These are phyloP conservation scores for Alisma plantagoaquatica DNA, from an alignment of 106 monocot genomes.

Conservation along the genomic window DNA sequence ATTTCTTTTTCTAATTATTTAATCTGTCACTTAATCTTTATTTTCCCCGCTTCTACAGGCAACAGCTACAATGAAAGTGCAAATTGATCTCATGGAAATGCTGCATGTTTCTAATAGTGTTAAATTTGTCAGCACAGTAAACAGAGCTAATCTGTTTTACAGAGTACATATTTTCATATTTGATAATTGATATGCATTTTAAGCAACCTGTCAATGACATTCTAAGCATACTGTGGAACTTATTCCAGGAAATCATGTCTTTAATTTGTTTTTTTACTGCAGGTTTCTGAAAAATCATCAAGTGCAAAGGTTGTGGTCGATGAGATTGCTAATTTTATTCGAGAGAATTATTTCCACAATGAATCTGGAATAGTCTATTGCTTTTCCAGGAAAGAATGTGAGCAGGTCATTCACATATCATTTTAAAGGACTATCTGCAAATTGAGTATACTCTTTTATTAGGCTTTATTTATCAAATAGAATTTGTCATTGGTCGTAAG, in stretches of 20 bases:
- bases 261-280: background rate
- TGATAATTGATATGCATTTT: too few relatives aligned
- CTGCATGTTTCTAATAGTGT: slow-evolving; percentile 87
- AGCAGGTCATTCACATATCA: slow-evolving; percentile 89
- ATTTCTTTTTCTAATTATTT: background rate
- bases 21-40: background rate
- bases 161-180: slow-evolving; percentile 26
- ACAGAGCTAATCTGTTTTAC: slow-evolving; percentile 92
- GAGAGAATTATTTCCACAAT: slow-evolving; percentile 63
- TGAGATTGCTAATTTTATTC: slow-evolving; percentile 85
- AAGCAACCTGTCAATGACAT: too few relatives aligned
- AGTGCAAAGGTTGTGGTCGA: slow-evolving; percentile 78
- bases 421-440: too few relatives aligned
- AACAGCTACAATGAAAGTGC: slow-evolving; percentile 92
- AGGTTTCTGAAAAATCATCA: slow-evolving; percentile 88
- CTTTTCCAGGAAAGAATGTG: slow-evolving; percentile 96
- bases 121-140: slow-evolving; percentile 88
- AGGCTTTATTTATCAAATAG: too few relatives aligned
- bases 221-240: too few relatives aligned
- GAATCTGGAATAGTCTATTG: slow-evolving; percentile 99
- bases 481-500: too few relatives aligned
- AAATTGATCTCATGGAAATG: slow-evolving; percentile 94
- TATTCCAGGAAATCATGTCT: too few relatives aligned
- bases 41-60: slow-evolving; percentile 43
- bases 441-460: too few relatives aligned